These are phyloP conservation scores for Dryadomyces quercivorus DNA, from an alignment of 2,329 filamentous ascomycete species.

Conservation along the genomic window DNA sequence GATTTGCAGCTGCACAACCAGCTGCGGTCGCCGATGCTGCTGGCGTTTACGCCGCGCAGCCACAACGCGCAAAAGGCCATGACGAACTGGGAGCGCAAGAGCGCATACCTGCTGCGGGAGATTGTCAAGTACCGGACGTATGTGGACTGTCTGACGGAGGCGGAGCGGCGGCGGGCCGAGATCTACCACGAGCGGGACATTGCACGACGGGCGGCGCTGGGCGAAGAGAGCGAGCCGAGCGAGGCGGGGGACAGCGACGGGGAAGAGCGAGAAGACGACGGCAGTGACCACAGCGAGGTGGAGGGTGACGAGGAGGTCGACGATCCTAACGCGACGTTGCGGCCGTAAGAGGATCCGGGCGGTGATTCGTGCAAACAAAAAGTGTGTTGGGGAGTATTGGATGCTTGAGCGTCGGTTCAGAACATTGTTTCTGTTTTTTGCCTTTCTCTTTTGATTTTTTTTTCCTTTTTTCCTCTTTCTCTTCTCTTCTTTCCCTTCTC, in stretches of 20 bases:
- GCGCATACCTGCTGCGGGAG: slow-evolving; percentile 77
- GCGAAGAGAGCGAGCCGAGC: slow-evolving; percentile 15
- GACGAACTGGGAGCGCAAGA: slow-evolving; percentile 96
- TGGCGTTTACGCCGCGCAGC: slow-evolving; percentile 79
- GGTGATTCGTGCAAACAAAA: too few species aligned
- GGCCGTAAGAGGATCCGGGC: background rate
- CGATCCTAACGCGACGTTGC: background rate
- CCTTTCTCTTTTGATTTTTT: background rate
- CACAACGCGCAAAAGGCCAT: slow-evolving; percentile 74
- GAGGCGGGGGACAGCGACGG: background rate
- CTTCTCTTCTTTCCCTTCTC: background rate
- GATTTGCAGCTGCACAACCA: slow-evolving; percentile 83
- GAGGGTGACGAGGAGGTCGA: background rate
- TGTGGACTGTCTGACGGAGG: slow-evolving; percentile 69
- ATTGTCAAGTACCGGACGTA: slow-evolving; percentile 97
- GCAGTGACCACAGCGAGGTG: background rate
- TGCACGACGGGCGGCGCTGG: slow-evolving; percentile 35
- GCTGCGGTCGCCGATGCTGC: slow-evolving; percentile 71
- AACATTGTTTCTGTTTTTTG: background rate
- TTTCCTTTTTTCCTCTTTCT: background rate
- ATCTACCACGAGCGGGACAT: slow-evolving; percentile 52
- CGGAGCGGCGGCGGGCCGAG: slow-evolving; percentile 55
- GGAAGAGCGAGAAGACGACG: slow-evolving; percentile 1
- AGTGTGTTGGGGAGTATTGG: too few species aligned
- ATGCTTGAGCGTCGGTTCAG: background rate